phyloP scores from a whole-genome alignment of 345 rosid genomes.

The Arabidopsis thaliana region TAIR10.1 NC_003070.9:1482001-1482500 shows the following conservation, averaged over 20 bases:
- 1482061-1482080: too few species aligned
- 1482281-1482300: background rate
- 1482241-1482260: background rate
- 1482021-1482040: too few species aligned
- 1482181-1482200: background rate
- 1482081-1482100: too few species aligned
- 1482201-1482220: background rate
- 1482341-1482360: background rate
- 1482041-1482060: too few species aligned
- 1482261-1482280: background rate
- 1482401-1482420: background rate
- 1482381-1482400: background rate
- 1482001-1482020: background rate
- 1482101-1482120: too few species aligned
- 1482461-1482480: background rate
- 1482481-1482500: background rate
- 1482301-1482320: background rate
- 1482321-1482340: background rate
- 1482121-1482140: background rate
- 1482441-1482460: background rate
- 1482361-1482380: background rate
- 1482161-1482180: slow-evolving; percentile 17
- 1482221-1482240: background rate
- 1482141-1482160: background rate
- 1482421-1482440: background rate